Base-by-base conservation (phyloP, 805 yeast species). In the Cyberlindnera xishuangbannaensis region DNA sequence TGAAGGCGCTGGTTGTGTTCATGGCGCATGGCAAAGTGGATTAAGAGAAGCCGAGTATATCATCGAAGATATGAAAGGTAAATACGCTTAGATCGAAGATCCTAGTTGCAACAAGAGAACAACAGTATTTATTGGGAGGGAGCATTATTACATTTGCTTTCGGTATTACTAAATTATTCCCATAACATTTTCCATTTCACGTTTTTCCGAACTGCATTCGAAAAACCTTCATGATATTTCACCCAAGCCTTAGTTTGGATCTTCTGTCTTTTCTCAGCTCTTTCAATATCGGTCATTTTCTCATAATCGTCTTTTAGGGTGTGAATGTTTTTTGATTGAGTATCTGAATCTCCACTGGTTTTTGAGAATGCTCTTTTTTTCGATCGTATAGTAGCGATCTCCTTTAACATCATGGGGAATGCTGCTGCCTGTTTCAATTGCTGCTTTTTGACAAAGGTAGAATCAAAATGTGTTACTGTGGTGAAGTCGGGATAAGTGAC, bases 1-100 rank as follows among this genome's bases (percentile, higher is more conserved):
- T 45, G 95, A 85, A 44, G 95, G 95, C 7, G 82, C 86, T 12
- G 96, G 96, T 0, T 87, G 95, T 46, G 92, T 82, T 5, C 94
- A 87, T 53, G 96, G 95, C 0, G 95, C 95, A 0, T 85, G 84
- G 75, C 62, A 65, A 40, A 80, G 90, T 48, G 96, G 90, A 1
- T 50, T 48, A 30, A 61, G 90, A 41, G 78, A 73, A 44, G 78
- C 77, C 0, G 47, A 47, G 4, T 58, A 51, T 33, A 58, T 71
- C 10, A n/a, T n/a, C n/a, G n/a, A n/a, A n/a, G n/a, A n/a, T n/a
- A n/a, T n/a, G n/a, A n/a, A n/a, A n/a, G n/a, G n/a, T n/a, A n/a
- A n/a, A n/a, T n/a, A n/a, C n/a, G n/a, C n/a, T n/a, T n/a, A n/a
- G n/a, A n/a, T n/a, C n/a, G n/a, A n/a, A n/a, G n/a, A n/a, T n/a